Base-by-base conservation (phyloP, 2,329 filamentous ascomycete species). In the Trichoderma arundinaceum region DNA sequence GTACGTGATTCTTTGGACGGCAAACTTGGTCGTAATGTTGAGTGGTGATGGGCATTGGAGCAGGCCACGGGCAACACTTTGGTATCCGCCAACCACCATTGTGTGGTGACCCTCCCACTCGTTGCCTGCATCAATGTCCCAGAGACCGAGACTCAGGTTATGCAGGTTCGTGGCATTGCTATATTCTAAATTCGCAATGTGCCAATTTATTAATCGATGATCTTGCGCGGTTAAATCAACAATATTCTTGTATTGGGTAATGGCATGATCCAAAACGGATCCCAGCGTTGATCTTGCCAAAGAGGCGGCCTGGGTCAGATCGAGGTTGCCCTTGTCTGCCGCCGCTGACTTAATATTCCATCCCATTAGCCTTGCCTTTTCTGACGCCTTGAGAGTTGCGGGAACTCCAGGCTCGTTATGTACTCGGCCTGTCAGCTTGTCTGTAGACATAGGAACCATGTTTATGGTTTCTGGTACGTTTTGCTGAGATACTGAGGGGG, bases 121-220 rank as follows among this genome's bases (percentile, higher is more conserved):
- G 72, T 99, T 97, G 0, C 95, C 95, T 57, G 94, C 93, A 74
- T 99, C 96, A 72, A 99, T 93, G 77, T 99, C 96, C 92, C 96
- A 98, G 0, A 94, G 90, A 7, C 90, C 88, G 13, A 99, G 86
- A 76, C 94, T 98, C 17, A 99, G 85, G 68, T 91, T 90, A 69
- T 91, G 89, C 63, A 97, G 88, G 70, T 93, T 96, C 1, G 89
- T 92, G 1, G 95, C 95, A 76, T 98, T 99, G 68, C 94, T 96
- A 75, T 99, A 99, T 77, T 99, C 95, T 13, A 99, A 84, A 74
- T 99, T 99, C 69, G 96, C 96, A 76, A 97, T 91, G 77, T 99
- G 96, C 95, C 95, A 99, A 74, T 97, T 99, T 73, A 98, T 85
- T 15, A 99, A 82, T 52, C 95, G 88, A 77, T 96, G 89, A 73